A percentile compares a stretch with the other conserved stretches of the same genome.
Evolutionary conservation across 108 stramenopile genomes (phyloP).

Genomic region (Bacterosira constricta): DNA sequence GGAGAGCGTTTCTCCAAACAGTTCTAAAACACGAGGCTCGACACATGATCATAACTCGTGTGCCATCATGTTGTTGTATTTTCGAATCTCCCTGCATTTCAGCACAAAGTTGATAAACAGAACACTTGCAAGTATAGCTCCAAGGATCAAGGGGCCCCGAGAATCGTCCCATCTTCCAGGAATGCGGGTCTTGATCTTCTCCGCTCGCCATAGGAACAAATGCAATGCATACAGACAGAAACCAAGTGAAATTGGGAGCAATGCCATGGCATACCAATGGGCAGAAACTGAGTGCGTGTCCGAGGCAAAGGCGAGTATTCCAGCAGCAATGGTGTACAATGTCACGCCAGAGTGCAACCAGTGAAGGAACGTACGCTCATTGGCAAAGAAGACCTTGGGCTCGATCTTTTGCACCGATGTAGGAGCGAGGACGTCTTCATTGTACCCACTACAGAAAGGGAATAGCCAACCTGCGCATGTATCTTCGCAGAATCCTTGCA

Average conservation of each 20-base stretch:
- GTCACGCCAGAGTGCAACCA: constrained; percentile 92
- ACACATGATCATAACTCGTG: constrained; percentile 3
- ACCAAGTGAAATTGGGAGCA: constrained; percentile 77
- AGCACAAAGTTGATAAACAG: constrained; percentile 75
- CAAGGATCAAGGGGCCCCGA: constrained; percentile 80
- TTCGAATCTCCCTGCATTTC: constrained; percentile 58
- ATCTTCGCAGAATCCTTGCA: constrained; percentile 50
- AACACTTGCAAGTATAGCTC: constrained; percentile 61
- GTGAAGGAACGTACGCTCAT: constrained; percentile 96
- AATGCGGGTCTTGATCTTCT: constrained; percentile 81
- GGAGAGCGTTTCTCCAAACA: too few relatives aligned
- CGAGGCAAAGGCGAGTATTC: constrained; percentile 82
- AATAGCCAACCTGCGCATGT: constrained; percentile 67
- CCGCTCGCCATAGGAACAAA: constrained; percentile 82
- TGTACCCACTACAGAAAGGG: constrained; percentile 75
- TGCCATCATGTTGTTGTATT: constrained; percentile 10
- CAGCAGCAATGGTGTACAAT: constrained; percentile 78
- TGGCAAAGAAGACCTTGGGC: constrained; percentile 97
- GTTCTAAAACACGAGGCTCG: too few relatives aligned
- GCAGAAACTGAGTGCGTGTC: constrained; percentile 53
- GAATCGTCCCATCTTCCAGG: constrained; percentile 94
- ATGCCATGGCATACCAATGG: constrained; percentile 81
- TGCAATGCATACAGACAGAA: constrained; percentile 88
- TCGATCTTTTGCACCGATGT: constrained; percentile 96
- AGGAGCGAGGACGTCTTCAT: constrained; percentile 66